Base-by-base conservation (phyloP, 2,329 filamentous ascomycete species). In the Berkeleyomyces rouxiae region DNA sequence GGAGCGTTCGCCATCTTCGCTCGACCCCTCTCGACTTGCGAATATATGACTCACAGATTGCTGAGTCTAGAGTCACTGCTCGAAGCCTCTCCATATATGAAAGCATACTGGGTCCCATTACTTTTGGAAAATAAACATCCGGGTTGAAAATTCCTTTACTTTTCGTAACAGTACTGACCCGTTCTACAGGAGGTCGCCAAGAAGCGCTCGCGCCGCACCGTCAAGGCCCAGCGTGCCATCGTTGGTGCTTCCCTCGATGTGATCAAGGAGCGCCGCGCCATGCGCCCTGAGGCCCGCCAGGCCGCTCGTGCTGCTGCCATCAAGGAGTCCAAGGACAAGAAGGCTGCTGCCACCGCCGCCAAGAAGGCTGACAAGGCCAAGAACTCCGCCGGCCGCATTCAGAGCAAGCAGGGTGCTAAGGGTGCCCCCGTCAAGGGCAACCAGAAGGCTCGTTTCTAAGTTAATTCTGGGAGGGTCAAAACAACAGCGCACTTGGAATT, bases 341-440 rank as follows among this genome's bases (percentile, higher is more conserved):
- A 95, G 83, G 80, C 85, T 69, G 90, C 85, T 67, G 82, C 84
- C 67, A 86, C 89, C 78, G 88, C 84, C 76, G 85, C 84, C 77
- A 99, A 97, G 90, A 99, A 97, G 88, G 88, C 89, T 66, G 91
- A 97, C 80, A 99, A 99, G 90, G 93, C 93, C 72, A 97, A 97
- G 88, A 91, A 90, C 74, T 83, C 90, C 80, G 81, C 82, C 70
- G 76, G 78, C 72, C 85, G 88, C 77, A 88, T 95, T 76, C 81
- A 86, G 76, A 91, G 90, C 85, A 99, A 99, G 88, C 90, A 96
- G 84, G 90, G 90, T 73, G 86, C 90, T 69, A 96, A 95, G 85
- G 93, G 93, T 73, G 84, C 90, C 70, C 84, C 82, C 71, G 78
- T 80, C 74, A 96, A 96, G 87, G 85, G 90, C 71, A 82, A 86